These are phyloP conservation scores for Dianthus caryophyllus DNA, from an alignment of 148 eudicot species.

Conservation along the genomic window DNA sequence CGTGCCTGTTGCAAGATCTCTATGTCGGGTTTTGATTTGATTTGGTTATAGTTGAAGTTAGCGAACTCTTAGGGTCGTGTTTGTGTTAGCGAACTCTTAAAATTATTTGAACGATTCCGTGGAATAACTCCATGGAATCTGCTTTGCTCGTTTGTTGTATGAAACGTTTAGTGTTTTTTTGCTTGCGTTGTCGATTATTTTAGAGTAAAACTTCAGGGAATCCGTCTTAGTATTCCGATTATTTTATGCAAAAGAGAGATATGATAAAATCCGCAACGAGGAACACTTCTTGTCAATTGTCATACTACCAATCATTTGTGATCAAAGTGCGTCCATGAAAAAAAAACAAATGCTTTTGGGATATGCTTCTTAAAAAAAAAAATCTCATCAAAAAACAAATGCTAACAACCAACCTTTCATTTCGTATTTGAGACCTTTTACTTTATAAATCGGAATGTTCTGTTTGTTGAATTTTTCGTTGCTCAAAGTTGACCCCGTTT, in stretches of 20 bases:
- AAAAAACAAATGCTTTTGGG: slow-evolving; percentile 4
- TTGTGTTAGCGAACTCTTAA: neutral
- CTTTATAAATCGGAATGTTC: slow-evolving; percentile 1
- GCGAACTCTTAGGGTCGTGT: neutral
- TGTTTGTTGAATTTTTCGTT: slow-evolving; percentile 5
- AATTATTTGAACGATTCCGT: neutral
- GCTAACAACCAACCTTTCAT: neutral
- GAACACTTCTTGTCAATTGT: neutral
- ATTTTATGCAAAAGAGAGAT: slow-evolving; percentile 7
- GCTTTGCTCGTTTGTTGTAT: neutral
- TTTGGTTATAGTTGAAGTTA: neutral
- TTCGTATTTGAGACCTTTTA: neutral
- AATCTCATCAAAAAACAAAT: neutral
- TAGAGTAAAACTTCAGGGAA: slow-evolving; percentile 14
- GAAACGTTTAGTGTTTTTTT: slow-evolving; percentile 15
- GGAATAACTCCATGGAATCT: neutral
- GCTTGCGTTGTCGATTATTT: slow-evolving; percentile 6
- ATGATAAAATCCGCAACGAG: slow-evolving; percentile 1
- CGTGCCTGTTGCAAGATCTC: neutral
- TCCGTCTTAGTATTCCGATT: slow-evolving; percentile 3
- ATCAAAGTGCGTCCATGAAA: slow-evolving; percentile 1
- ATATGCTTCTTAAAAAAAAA: neutral
- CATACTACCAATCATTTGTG: slow-evolving; percentile 15
- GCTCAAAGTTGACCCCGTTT: too few species aligned
- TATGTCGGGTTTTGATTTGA: neutral